Evolutionary conservation across 441 rosid species (phyloP).

Genomic region (Melastoma candidum): DNA sequence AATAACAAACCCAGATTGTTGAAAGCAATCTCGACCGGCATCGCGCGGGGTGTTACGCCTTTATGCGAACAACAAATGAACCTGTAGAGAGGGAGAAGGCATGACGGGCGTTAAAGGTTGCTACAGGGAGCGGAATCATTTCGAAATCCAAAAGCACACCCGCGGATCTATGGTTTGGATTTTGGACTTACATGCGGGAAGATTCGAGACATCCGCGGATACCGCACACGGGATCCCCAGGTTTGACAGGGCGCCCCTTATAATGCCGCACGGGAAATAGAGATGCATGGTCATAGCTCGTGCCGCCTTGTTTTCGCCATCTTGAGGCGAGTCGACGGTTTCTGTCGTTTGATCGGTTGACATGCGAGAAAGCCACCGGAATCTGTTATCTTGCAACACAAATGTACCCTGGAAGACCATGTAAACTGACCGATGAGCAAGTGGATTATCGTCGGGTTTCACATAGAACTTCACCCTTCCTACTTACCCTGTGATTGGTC

Average conservation of each 20-base stretch:
- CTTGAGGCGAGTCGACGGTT: conserved; percentile 30
- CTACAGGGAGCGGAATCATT: background rate
- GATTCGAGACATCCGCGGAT: conserved; percentile 89
- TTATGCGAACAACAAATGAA: conserved; percentile 64
- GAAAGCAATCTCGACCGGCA: too few species aligned
- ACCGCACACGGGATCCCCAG: conserved; percentile 95
- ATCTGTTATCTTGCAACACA: conserved; percentile 90
- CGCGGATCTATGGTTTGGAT: too few species aligned
- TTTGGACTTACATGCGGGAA: conserved; percentile 74
- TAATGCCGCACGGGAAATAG: conserved; percentile 94
- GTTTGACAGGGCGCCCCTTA: conserved; percentile 94
- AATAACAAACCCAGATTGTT: too few species aligned
- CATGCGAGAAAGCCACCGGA: conserved; percentile 82
- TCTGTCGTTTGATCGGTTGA: conserved; percentile 55
- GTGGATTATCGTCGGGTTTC: background rate
- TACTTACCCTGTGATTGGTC: conserved; percentile 79
- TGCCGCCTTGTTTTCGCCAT: conserved; percentile 59
- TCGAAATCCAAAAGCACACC: background rate
- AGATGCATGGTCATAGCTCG: conserved; percentile 76
- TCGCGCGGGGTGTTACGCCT: conserved; percentile 30
- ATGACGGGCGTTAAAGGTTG: background rate
- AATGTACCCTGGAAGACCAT: conserved; percentile 71
- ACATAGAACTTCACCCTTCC: background rate
- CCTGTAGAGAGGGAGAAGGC: conserved; percentile 23
- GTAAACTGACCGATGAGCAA: background rate